These are phyloP conservation scores for Paramyrothecium roridum DNA, from an alignment of 2,329 filamentous ascomycete genomes.

Conservation along the genomic window DNA sequence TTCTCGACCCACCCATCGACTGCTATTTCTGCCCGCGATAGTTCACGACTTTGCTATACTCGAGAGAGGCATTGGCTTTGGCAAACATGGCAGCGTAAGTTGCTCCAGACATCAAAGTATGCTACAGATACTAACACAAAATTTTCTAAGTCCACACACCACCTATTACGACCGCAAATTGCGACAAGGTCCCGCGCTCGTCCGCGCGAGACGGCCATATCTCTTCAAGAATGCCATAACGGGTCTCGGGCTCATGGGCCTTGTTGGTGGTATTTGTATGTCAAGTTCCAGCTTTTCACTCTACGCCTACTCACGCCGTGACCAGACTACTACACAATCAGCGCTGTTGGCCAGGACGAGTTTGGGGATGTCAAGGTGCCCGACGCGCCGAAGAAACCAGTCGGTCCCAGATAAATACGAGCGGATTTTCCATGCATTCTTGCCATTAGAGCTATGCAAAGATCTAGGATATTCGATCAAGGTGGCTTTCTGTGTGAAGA, in stretches of 20 bases:
- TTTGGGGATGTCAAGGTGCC: conserved; percentile 95
- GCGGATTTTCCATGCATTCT: no score
- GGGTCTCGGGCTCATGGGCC: conserved; percentile 68
- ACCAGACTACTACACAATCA: conserved; percentile 63
- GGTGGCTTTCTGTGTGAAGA: background rate
- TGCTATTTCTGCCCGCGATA: background rate
- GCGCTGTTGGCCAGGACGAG: conserved; percentile 89
- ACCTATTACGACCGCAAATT: conserved; percentile 92
- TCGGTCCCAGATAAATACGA: conserved; percentile 27
- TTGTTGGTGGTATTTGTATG: conserved; percentile 87
- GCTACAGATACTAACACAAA: no score
- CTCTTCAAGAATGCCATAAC: conserved; percentile 85
- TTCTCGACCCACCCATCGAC: background rate
- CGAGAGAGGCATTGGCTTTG: background rate
- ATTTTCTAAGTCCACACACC: conserved; percentile 25
- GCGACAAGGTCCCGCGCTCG: conserved; percentile 81
- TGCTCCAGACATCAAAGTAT: background rate
- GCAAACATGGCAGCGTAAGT: background rate
- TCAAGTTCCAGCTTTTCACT: conserved; percentile 17
- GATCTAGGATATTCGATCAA: no score
- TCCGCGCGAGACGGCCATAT: conserved; percentile 89
- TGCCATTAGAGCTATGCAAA: no score
- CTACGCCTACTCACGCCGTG: conserved; percentile 10
- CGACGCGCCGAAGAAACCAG: conserved; percentile 58
- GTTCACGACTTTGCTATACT: background rate